These are phyloP conservation scores for Erysimum pusillum DNA, from an alignment of 441 rosid genomes.

Conservation along the genomic window DNA sequence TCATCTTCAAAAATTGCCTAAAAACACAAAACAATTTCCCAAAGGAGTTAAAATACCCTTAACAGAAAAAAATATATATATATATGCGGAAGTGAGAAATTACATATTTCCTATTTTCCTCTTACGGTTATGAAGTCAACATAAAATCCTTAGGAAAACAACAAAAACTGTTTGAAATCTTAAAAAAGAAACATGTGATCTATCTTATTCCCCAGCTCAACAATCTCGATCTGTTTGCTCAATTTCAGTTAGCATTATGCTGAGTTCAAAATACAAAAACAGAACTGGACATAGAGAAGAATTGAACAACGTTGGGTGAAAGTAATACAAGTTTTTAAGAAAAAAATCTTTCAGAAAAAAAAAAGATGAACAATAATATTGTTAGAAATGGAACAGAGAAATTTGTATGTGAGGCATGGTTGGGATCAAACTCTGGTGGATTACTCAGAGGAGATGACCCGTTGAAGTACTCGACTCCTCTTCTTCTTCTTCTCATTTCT, in stretches of 20 bases:
- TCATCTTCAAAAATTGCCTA: not conserved
- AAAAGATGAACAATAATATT: constrained; percentile 1
- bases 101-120: not conserved
- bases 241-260: not conserved
- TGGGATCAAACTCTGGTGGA: constrained; percentile 31
- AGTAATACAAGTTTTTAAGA: not conserved
- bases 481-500: constrained; percentile 43
- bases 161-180: constrained; percentile 16
- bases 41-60: not conserved
- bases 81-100: not conserved
- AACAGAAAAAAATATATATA: not conserved
- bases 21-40: not conserved
- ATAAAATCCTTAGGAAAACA: constrained; percentile 2
- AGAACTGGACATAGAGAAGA: not conserved
- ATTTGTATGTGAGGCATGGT: constrained; percentile 31
- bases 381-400: not conserved
- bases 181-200: constrained; percentile 29
- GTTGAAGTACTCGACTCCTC: constrained; percentile 30
- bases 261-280: not conserved
- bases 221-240: constrained; percentile 21
- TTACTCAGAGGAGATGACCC: constrained; percentile 34
- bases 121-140: constrained; percentile 20
- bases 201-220: constrained; percentile 20
- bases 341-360: not conserved
- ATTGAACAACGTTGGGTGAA: not conserved